Conservation (phyloP, 1,284 basidiomycete genomes). For the Uromyces viciae-fabae region DNA sequence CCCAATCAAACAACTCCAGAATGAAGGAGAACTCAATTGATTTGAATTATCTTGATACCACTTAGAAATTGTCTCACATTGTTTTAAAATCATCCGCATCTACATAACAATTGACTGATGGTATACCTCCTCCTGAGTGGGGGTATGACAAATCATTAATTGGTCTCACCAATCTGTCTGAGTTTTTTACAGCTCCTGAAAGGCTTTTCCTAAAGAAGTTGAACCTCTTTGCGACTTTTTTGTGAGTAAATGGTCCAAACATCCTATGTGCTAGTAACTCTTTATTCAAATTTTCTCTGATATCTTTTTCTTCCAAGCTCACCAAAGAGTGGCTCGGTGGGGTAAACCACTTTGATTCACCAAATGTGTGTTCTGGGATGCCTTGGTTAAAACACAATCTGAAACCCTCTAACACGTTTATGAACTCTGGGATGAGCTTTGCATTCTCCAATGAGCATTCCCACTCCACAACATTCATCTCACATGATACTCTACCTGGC, state of each 20-base stretch:
- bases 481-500: no score
- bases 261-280: not conserved
- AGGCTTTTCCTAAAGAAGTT: not conserved
- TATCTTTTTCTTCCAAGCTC: no score
- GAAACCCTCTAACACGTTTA: no score
- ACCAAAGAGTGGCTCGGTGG: no score
- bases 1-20: slow-evolving; percentile 15
- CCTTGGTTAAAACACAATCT: no score
- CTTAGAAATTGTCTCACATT: not conserved
- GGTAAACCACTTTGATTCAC: no score
- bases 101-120: slow-evolving; percentile 2
- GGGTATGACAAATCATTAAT: not conserved
- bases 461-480: no score
- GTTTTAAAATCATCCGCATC: not conserved
- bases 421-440: no score
- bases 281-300: no score
- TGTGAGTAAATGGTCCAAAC: not conserved
- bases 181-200: not conserved
- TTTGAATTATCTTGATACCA: not conserved
- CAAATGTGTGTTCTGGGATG: no score
- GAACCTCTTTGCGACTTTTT: not conserved
- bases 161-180: not conserved
- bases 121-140: not conserved
- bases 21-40: no score
- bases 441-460: no score